A percentile compares a stretch with the other conserved stretches of the same genome.
phyloP scores from a whole-genome alignment of 331 rosid species.

The Pyracantha coccinea region DNA sequence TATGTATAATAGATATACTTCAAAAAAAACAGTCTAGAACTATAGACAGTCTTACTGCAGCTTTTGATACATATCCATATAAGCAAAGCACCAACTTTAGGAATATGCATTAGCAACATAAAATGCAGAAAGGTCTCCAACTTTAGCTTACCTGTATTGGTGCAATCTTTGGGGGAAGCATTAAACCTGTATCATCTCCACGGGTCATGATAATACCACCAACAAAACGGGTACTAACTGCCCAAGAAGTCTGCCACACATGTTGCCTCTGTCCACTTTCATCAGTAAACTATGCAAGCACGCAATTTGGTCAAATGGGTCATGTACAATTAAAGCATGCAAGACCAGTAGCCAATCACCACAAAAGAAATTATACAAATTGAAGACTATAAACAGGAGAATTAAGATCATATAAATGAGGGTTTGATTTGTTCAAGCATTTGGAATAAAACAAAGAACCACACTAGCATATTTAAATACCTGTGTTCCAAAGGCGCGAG shows the following conservation, averaged over 20 bases:
- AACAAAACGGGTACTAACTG: constrained; percentile 93
- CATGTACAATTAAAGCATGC: constrained; percentile 3
- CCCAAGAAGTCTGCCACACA: constrained; percentile 99
- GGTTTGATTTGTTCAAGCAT: not conserved
- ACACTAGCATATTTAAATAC: constrained; percentile 23
- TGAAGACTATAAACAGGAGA: not conserved
- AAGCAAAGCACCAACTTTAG: not conserved
- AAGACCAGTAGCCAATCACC: not conserved
- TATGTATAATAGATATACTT: too few species aligned
- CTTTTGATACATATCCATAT: not conserved
- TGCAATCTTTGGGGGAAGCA: constrained; percentile 94
- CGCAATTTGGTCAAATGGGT: constrained; percentile 20
- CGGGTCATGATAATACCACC: constrained; percentile 97
- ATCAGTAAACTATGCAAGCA: constrained; percentile 71
- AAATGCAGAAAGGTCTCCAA: constrained; percentile 4
- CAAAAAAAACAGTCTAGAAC: not conserved
- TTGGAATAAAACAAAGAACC: not conserved
- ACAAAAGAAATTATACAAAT: not conserved
- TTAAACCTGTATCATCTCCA: constrained; percentile 88
- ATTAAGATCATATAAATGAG: not conserved
- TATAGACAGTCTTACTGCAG: not conserved
- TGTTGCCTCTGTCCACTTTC: constrained; percentile 73
- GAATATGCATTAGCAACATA: not conserved
- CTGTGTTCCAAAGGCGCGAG: constrained; percentile 93
- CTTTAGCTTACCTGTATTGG: constrained; percentile 75